A percentile compares a stretch with the other conserved stretches of the same genome.
phyloP scores from a whole-genome alignment of 176 grass and related monocot genomes.

The Avena sativa region DNA sequence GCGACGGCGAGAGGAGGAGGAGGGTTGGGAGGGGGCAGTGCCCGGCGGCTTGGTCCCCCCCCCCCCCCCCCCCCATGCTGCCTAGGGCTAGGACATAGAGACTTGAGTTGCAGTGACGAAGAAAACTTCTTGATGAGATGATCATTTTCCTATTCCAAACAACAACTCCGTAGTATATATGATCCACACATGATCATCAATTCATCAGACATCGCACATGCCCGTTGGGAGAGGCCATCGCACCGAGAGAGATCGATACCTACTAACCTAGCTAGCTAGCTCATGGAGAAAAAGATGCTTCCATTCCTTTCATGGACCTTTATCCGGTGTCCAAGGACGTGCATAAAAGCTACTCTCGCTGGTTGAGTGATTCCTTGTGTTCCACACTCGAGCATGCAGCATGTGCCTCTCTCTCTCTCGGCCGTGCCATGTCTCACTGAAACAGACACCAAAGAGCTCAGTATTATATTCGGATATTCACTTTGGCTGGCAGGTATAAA shows the following conservation, averaged over 20 bases:
- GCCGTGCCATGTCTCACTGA: neutral
- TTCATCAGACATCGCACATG: neutral
- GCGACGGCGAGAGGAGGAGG: too few relatives aligned
- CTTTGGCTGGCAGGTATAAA: too few relatives aligned
- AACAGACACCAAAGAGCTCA: neutral
- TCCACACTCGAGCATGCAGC: neutral
- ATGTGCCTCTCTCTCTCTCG: neutral
- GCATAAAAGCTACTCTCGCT: neutral
- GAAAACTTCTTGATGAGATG: neutral
- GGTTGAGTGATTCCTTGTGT: neutral
- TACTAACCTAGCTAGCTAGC: neutral
- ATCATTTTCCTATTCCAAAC: neutral
- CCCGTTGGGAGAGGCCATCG: neutral
- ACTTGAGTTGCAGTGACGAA: too few relatives aligned
- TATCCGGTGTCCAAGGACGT: neutral
- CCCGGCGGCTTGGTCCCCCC: too few relatives aligned
- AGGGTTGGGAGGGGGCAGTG: too few relatives aligned
- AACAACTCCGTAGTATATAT: neutral
- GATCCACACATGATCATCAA: neutral
- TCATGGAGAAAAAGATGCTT: conserved; percentile 1
- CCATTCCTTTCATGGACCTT: neutral
- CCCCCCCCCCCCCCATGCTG: too few relatives aligned
- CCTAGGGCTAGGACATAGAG: too few relatives aligned
- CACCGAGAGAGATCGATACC: neutral
- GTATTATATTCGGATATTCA: too few relatives aligned